Evolutionary conservation across 148 eudicot species (phyloP), one percentile per base, ranked within the genome.

Genomic region (Euryodendron excelsum): DNA sequence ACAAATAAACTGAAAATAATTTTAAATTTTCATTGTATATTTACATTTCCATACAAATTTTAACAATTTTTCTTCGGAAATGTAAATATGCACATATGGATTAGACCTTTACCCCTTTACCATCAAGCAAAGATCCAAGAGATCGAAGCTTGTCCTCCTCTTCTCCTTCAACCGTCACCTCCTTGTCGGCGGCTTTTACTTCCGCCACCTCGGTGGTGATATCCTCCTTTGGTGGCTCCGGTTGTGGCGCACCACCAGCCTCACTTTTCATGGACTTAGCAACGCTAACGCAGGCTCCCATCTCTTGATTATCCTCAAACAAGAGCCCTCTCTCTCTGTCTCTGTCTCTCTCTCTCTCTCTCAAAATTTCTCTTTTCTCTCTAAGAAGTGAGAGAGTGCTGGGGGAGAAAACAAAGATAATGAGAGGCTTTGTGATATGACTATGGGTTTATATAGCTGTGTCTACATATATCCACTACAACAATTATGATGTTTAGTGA

Each of bases 191-290:
- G 52, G 60, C 13, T 25, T 34, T 30, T 11, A 12, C 73, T 34
- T 34, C 64, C 30, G 15, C 37, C 25, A 15, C 71, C 28, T 31
- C 65, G 34, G 79, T 21, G 76, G 72, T 31, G 37, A 21, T 30
- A 23, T 71, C 80, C 73, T 81, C 84, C 67, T 81, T 77, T n/a
- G 80, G 59, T 15, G 33, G 73, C 66, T 77, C 80, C n/a, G 84
- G 84, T 53, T 67, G 65, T 36, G 84, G 80, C 10, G 68, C 80
- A 0, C 18, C 33, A 25, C 65, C 65, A 34, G 33, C 78, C 10
- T 72, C 74, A 1, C 15, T 74, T 53, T 44, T 82, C 80, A 82
- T 77, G 68, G 25, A 73, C 84, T 82, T 82, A 5, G 80, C 37
- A 12, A 77, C 60, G 56, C 84, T 82, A 41, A 69, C 80, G 58